These are phyloP conservation scores for Fusarium acutatum DNA, from an alignment of 2,329 filamentous ascomycete species.

Conservation along the genomic window DNA sequence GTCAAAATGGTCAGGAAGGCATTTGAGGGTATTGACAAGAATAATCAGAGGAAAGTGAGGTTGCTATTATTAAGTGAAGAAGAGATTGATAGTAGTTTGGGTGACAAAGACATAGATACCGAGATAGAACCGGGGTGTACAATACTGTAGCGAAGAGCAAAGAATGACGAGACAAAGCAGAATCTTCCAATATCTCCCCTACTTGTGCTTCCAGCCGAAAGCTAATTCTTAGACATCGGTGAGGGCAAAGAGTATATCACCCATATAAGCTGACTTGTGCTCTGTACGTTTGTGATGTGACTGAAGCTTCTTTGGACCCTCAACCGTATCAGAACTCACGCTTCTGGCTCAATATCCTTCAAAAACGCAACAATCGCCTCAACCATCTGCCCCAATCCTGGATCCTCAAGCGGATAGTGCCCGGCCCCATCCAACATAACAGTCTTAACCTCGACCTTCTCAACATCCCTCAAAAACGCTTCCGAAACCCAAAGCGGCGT, in stretches of 20 bases:
- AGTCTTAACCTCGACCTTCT: not conserved
- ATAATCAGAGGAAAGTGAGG: not conserved
- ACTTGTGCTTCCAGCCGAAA: rapidly evolving
- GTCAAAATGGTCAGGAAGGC: not conserved
- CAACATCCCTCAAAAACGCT: not conserved
- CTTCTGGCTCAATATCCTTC: not conserved
- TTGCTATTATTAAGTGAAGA: too few relatives aligned
- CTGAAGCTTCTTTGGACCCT: not conserved
- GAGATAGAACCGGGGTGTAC: not conserved
- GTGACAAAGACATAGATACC: not conserved
- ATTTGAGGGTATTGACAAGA: not conserved
- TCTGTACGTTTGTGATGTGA: too few relatives aligned
- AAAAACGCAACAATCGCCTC: not conserved
- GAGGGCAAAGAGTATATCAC: not conserved
- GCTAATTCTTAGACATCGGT: rapidly evolving
- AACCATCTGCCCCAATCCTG: not conserved
- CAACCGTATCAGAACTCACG: not conserved
- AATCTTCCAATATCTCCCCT: not conserved
- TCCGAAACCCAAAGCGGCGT: not conserved
- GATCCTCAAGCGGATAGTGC: constrained; percentile 6
- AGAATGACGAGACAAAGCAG: not conserved
- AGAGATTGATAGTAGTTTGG: rapidly evolving
- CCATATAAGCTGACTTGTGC: not conserved
- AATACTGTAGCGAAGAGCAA: not conserved
- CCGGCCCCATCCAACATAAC: not conserved